Percentiles rank a stretch among this genome's conserved stretches.
phyloP scores from a whole-genome alignment of 2,329 filamentous ascomycete species.

The Trichoderma sp. region DNA sequence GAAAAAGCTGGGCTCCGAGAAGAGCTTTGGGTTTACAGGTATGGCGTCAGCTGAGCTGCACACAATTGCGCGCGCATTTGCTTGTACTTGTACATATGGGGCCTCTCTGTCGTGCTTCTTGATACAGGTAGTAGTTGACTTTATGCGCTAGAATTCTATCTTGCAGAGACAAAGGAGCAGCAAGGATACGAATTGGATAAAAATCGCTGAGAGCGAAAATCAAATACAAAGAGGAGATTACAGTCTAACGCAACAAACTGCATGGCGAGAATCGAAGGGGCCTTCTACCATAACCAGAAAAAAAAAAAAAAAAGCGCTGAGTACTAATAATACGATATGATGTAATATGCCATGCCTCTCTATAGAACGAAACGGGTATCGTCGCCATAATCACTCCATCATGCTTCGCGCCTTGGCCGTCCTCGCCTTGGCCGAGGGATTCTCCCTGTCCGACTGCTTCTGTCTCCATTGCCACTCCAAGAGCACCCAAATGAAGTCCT shows the following conservation, averaged over 20 bases:
- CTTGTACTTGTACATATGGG: neutral
- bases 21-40: neutral
- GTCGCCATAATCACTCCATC: constrained; percentile 24
- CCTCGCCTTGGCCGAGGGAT: constrained; percentile 37
- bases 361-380: constrained; percentile 24
- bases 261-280: constrained; percentile 3
- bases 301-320: neutral
- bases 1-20: constrained; percentile 8
- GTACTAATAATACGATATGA: constrained; percentile 3
- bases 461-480: constrained; percentile 80
- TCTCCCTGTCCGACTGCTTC: constrained; percentile 56
- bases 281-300: neutral
- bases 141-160: too few relatives aligned
- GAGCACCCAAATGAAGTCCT: constrained; percentile 88
- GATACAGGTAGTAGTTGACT: neutral
- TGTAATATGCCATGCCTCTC: constrained; percentile 14
- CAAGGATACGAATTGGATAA: neutral
- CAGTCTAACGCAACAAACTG: neutral
- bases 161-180: neutral
- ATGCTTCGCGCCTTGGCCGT: constrained; percentile 28
- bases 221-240: neutral
- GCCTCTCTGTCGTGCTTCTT: neutral
- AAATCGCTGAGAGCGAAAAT: neutral
- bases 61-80: neutral
- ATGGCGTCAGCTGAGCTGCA: constrained; percentile 18